Percentiles rank a stretch among this genome's conserved stretches.
Evolutionary conservation across 768 basidiomycete species (phyloP).

Genomic region (Phaeolepiota aurea): DNA sequence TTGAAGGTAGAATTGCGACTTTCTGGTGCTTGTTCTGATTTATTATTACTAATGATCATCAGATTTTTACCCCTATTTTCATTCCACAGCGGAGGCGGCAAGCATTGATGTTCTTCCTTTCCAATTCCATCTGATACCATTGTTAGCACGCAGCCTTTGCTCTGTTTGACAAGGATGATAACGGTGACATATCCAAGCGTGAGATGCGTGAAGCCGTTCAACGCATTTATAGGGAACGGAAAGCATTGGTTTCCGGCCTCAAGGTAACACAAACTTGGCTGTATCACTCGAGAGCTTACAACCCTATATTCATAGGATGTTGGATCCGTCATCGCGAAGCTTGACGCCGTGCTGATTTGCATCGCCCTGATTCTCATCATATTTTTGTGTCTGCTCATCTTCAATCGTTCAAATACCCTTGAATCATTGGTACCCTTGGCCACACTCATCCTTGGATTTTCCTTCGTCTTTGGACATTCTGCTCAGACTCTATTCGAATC

Average conservation of each 20-base stretch:
- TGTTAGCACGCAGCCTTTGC: slow-evolving; percentile 56
- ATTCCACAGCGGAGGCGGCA: slow-evolving; percentile 62
- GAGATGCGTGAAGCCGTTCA: slow-evolving; percentile 84
- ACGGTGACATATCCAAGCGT: slow-evolving; percentile 67
- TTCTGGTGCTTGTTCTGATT: neutral
- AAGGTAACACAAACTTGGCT: slow-evolving; percentile 36
- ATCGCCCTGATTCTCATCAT: slow-evolving; percentile 49
- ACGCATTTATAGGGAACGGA: slow-evolving; percentile 72
- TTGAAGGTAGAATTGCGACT: slow-evolving; percentile 41
- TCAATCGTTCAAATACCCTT: slow-evolving; percentile 58
- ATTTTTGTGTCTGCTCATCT: slow-evolving; percentile 69
- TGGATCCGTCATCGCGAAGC: slow-evolving; percentile 63
- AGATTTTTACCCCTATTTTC: slow-evolving; percentile 80
- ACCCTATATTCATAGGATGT: slow-evolving; percentile 41
- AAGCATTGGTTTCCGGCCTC: slow-evolving; percentile 58
- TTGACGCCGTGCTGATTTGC: slow-evolving; percentile 65
- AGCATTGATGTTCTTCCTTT: slow-evolving; percentile 16
- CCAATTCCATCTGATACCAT: slow-evolving; percentile 3
- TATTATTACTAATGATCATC: slow-evolving; percentile 2
- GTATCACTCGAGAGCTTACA: slow-evolving; percentile 3
- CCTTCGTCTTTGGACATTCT: slow-evolving; percentile 79
- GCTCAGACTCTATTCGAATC: slow-evolving; percentile 76
- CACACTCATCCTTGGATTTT: slow-evolving; percentile 75
- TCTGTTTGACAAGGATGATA: slow-evolving; percentile 75
- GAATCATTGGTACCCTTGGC: slow-evolving; percentile 72